Conservation (phyloP, 1,284 basidiomycete species). For the Sutorius eximius region DNA sequence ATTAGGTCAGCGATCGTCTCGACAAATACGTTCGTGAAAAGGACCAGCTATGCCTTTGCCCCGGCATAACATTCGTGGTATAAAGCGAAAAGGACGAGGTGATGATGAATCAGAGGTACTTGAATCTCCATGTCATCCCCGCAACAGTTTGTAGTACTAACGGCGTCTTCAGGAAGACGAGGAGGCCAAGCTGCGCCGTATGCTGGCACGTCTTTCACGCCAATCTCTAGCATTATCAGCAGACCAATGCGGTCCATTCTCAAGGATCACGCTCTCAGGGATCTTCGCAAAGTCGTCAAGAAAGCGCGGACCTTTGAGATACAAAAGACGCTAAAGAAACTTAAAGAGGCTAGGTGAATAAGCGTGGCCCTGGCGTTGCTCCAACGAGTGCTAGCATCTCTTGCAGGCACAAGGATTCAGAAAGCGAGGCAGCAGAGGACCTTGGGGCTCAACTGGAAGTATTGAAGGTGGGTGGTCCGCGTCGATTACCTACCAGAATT, state of each 20-base stretch:
- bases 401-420: conserved; percentile 43
- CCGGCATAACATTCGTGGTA: conserved; percentile 3
- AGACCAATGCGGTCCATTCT: conserved; percentile 16
- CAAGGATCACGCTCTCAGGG: conserved; percentile 69
- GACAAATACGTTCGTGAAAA: neutral
- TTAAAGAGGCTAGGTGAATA: conserved; percentile 68
- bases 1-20: conserved; percentile 26
- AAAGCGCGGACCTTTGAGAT: conserved; percentile 83
- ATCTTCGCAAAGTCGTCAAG: conserved; percentile 72
- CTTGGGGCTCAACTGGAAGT: conserved; percentile 68
- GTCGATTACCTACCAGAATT: neutral
- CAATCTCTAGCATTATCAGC: conserved; percentile 7
- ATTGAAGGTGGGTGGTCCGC: conserved; percentile 54
- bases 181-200: conserved; percentile 27
- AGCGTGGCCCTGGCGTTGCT: neutral
- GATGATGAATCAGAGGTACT: conserved; percentile 19
- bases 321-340: conserved; percentile 80
- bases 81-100: conserved; percentile 24
- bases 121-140: neutral
- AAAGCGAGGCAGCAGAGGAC: conserved; percentile 43
- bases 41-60: conserved; percentile 11
- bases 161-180: conserved; percentile 14
- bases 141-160: conserved; percentile 4
- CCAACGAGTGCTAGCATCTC: conserved; percentile 1
- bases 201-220: conserved; percentile 43